A percentile compares a stretch with the other conserved stretches of the same genome.
phyloP scores from a whole-genome alignment of 2,329 filamentous ascomycete species.

The Xylariaceae sp. region DNA sequence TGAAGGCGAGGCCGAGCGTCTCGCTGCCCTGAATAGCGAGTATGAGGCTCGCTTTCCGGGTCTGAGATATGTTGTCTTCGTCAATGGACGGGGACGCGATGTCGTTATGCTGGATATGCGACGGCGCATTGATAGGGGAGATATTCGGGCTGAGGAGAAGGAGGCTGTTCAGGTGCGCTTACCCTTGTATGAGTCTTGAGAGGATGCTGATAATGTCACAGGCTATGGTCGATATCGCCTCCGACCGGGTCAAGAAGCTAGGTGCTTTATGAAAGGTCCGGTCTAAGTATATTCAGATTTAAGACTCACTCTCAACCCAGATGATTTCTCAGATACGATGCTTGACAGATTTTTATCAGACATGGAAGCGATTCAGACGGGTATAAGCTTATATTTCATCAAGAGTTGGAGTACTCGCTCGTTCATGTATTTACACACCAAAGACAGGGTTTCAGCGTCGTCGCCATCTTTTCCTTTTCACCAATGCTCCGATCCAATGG shows the following conservation, averaged over 20 bases:
- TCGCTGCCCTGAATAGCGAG: slow-evolving; percentile 63
- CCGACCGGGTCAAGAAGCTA: slow-evolving; percentile 68
- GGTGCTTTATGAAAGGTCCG: neutral
- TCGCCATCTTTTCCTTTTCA: neutral
- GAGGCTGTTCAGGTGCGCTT: slow-evolving; percentile 58
- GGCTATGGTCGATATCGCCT: slow-evolving; percentile 91
- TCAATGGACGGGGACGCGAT: slow-evolving; percentile 70
- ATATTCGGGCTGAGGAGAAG: slow-evolving; percentile 61
- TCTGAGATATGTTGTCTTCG: slow-evolving; percentile 84
- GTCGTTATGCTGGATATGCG: slow-evolving; percentile 81
- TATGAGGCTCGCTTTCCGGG: slow-evolving; percentile 81
- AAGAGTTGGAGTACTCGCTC: neutral
- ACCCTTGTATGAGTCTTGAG: neutral
- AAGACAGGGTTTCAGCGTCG: neutral
- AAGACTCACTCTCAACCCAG: neutral
- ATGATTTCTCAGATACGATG: neutral
- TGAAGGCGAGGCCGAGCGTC: slow-evolving; percentile 50
- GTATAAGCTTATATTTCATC: neutral
- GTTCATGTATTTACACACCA: neutral
- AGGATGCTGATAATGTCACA: slow-evolving; percentile 62
- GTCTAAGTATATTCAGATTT: neutral
- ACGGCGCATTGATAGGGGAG: slow-evolving; percentile 61
- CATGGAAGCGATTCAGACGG: neutral
- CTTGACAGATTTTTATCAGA: neutral
- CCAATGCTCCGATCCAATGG: neutral